phyloP scores from a whole-genome alignment of 768 basidiomycete species.

The Boletus reticulatus region DNA sequence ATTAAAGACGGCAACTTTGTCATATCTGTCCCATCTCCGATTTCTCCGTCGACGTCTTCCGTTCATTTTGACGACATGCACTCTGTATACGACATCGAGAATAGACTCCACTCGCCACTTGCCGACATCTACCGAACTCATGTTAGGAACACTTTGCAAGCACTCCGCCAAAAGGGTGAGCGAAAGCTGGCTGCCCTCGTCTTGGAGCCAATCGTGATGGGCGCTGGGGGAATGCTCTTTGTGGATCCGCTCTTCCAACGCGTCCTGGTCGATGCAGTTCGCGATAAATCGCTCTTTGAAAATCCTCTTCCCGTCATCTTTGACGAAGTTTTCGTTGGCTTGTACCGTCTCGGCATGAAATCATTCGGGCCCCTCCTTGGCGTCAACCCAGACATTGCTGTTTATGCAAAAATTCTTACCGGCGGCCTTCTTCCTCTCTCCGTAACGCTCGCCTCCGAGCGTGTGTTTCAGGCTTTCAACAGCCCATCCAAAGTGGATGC shows the following conservation, averaged over 20 bases:
- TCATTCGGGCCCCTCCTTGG: slow-evolving; percentile 67
- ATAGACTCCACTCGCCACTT: slow-evolving; percentile 57
- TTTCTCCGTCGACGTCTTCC: slow-evolving; percentile 31
- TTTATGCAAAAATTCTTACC: slow-evolving; percentile 91
- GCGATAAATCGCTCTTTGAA: slow-evolving; percentile 40
- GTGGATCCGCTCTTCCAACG: slow-evolving; percentile 97
- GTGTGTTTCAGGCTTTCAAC: slow-evolving; percentile 78
- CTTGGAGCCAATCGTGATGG: slow-evolving; percentile 90
- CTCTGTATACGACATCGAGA: slow-evolving; percentile 67
- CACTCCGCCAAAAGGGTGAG: slow-evolving; percentile 39
- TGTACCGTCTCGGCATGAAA: slow-evolving; percentile 81
- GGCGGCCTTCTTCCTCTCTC: slow-evolving; percentile 89
- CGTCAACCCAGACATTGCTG: slow-evolving; percentile 80
- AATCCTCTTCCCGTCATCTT: slow-evolving; percentile 84
- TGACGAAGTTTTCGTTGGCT: slow-evolving; percentile 93
- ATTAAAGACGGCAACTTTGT: slow-evolving; percentile 57
- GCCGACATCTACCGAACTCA: slow-evolving; percentile 61
- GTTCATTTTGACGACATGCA: slow-evolving; percentile 42
- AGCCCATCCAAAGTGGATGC: slow-evolving; percentile 79
- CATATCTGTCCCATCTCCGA: slow-evolving; percentile 53
- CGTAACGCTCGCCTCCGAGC: slow-evolving; percentile 76
- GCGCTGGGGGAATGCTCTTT: slow-evolving; percentile 96
- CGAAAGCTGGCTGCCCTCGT: slow-evolving; percentile 70
- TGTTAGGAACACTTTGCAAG: slow-evolving; percentile 50
- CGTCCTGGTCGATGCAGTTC: slow-evolving; percentile 77